Conservation (phyloP, 257 asterid species). For the Primulina huaijiensis region DNA sequence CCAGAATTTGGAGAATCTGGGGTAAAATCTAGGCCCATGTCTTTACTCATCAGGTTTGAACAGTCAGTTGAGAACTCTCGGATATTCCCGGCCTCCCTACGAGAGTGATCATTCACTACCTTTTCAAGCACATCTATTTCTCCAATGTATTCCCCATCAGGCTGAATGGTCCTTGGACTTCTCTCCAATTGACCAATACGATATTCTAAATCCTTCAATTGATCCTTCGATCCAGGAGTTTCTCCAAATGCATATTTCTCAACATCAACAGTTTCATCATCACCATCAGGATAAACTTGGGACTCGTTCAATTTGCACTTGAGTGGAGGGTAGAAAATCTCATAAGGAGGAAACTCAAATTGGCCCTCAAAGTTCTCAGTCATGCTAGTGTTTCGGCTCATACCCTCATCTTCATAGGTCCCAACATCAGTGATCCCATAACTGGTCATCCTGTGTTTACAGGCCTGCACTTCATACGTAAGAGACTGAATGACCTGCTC, state of each 20-base stretch:
- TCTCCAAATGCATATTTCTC: slow-evolving; percentile 79
- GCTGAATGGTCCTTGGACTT: slow-evolving; percentile 57
- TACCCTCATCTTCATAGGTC: slow-evolving; percentile 45
- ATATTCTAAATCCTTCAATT: slow-evolving; percentile 64
- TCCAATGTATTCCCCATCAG: slow-evolving; percentile 49
- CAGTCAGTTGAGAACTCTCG: slow-evolving; percentile 62
- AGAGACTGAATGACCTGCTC: slow-evolving; percentile 75
- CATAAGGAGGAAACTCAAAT: slow-evolving; percentile 43
- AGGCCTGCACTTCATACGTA: slow-evolving; percentile 66
- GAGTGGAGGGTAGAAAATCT: slow-evolving; percentile 64
- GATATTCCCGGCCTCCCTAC: slow-evolving; percentile 44
- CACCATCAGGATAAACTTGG: slow-evolving; percentile 41
- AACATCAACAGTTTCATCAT: slow-evolving; percentile 58
- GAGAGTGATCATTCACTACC: slow-evolving; percentile 72
- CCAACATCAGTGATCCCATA: slow-evolving; percentile 72
- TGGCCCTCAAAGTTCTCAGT: slow-evolving; percentile 44
- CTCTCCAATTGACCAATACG: slow-evolving; percentile 77
- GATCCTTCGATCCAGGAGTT: slow-evolving; percentile 53
- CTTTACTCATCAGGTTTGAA: slow-evolving; percentile 46
- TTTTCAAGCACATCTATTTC: slow-evolving; percentile 61
- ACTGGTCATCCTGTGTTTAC: slow-evolving; percentile 84
- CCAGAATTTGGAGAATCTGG: slow-evolving; percentile 56
- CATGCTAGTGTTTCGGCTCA: slow-evolving; percentile 45
- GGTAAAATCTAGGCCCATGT: slow-evolving; percentile 39
- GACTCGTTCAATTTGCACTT: slow-evolving; percentile 45